These are phyloP conservation scores for Lichina pygmaea DNA, from an alignment of 495 filamentous ascomycete species.

Conservation along the genomic window DNA sequence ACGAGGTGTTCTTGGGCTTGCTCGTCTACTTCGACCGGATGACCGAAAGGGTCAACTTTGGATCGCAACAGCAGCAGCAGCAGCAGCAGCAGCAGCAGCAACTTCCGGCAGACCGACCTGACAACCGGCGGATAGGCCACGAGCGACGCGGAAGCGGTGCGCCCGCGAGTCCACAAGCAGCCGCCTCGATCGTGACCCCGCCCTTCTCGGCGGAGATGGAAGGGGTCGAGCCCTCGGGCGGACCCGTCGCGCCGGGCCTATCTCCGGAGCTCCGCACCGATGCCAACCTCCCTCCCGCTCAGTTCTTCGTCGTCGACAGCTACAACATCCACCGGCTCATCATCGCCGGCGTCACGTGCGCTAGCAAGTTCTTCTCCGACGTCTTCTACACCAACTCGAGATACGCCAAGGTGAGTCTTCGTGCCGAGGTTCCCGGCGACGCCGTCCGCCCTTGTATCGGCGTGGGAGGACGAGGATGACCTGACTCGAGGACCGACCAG, in stretches of 20 bases:
- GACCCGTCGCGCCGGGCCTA: slow-evolving; percentile 8
- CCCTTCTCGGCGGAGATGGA: slow-evolving; percentile 14
- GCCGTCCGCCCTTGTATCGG: neutral
- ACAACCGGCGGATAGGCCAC: slow-evolving; percentile 2
- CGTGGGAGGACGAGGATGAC: too few species aligned
- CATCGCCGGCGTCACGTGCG: slow-evolving; percentile 92
- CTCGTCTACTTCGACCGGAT: slow-evolving; percentile 97
- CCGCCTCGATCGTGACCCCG: slow-evolving; percentile 7
- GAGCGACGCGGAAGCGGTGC: slow-evolving; percentile 3
- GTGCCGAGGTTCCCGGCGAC: neutral
- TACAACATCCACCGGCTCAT: slow-evolving; percentile 97
- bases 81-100: slow-evolving; percentile 18
- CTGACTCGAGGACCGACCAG: slow-evolving; percentile 16
- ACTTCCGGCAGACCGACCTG: slow-evolving; percentile 6
- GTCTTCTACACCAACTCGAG: slow-evolving; percentile 98
- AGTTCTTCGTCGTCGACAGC: slow-evolving; percentile 94
- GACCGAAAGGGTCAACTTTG: slow-evolving; percentile 71
- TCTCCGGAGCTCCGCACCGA: slow-evolving; percentile 14
- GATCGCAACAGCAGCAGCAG: slow-evolving; percentile 23
- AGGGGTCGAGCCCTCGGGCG: slow-evolving; percentile 6
- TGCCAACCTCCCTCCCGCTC: slow-evolving; percentile 22
- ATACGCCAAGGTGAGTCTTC: slow-evolving; percentile 70
- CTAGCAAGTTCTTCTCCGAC: slow-evolving; percentile 99
- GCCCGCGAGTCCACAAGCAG: slow-evolving; percentile 1
- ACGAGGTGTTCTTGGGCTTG: slow-evolving; percentile 88